phyloP scores from a whole-genome alignment of 108 stramenopile genomes.

The Skeletonema tropicum region DNA sequence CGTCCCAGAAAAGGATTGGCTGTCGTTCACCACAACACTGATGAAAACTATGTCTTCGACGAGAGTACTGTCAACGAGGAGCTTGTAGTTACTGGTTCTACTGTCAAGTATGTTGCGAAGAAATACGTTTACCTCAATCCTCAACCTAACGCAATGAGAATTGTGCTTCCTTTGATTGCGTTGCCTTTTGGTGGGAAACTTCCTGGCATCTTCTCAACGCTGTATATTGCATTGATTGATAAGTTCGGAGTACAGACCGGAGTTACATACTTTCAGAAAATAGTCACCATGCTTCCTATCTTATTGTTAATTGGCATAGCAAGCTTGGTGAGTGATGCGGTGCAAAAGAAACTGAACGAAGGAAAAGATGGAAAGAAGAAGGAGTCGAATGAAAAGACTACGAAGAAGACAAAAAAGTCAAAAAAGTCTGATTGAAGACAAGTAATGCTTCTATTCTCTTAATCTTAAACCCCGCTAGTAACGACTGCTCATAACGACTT shows the following conservation, averaged over 20 bases:
- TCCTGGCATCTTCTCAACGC: slow-evolving; percentile 45
- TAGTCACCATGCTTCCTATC: slow-evolving; percentile 67
- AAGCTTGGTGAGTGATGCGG: slow-evolving; percentile 40
- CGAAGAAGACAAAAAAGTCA: neutral
- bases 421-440: slow-evolving; percentile 17
- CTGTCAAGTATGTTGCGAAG: slow-evolving; percentile 76
- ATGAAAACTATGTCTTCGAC: slow-evolving; percentile 74
- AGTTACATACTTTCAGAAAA: slow-evolving; percentile 70
- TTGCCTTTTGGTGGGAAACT: slow-evolving; percentile 69
- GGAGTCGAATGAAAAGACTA: slow-evolving; percentile 16
- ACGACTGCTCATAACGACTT: no score
- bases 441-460: neutral
- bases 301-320: slow-evolving; percentile 55
- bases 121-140: slow-evolving; percentile 81
- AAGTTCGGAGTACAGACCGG: slow-evolving; percentile 79
- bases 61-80: slow-evolving; percentile 67
- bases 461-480: no score
- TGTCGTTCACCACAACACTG: slow-evolving; percentile 87
- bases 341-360: slow-evolving; percentile 26
- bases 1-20: slow-evolving; percentile 76
- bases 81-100: slow-evolving; percentile 34
- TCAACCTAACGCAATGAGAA: slow-evolving; percentile 54
- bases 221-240: slow-evolving; percentile 66
- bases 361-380: slow-evolving; percentile 17
- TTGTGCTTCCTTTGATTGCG: slow-evolving; percentile 79